Base-by-base conservation (phyloP, 352 stramenopile species). In the Phytophthora quininea region DNA sequence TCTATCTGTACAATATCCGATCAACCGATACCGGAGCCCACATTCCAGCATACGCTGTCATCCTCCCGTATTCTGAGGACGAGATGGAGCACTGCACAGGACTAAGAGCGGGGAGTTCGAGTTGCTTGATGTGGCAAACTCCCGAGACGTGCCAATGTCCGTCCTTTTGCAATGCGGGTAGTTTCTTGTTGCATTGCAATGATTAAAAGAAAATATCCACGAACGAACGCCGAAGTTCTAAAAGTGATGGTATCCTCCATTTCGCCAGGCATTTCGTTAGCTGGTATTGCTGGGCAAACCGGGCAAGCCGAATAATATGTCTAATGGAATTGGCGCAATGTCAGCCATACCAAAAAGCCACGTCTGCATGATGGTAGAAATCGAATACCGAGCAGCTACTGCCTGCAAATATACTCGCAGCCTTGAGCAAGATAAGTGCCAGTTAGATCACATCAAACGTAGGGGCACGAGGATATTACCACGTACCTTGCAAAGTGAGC, bases 1-100 rank as follows among this genome's bases (percentile, higher is more conserved):
- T 84, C 3, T 81, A 75, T 38, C 62, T 84, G 24, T 84, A 84
- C 54, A 51, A 67, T 47, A 61, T 71, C 50, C 27, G 47, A 11
- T 24, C 32, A 24, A 8, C 24, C 40, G 33, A 5, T 10, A 32
- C n/a, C 1, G 27, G 3, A 19, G 24, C 27, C 31, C 33, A 5
- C 5, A 53, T 15, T 29, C 7, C 43, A 53, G 35, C 57, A 19
- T 37, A 68, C 24, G 49, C 73, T 7, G 57, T 73, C n/a, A 52
- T 79, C 45, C 69, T 84, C 15, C 69, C 76, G 2, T 84, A 74
- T 31, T 38, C 27, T 7, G 46, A 62, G 15, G 53, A 73, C 3
- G 64, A 79, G 27, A 58, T 81, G 59, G 54, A 71, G 12, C 60
- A 76, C 19, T 61, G 59, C 45, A 77, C 70, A 1, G 62, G 70